phyloP scores from a whole-genome alignment of 352 stramenopile species.

The Pythium apleroticum region DNA sequence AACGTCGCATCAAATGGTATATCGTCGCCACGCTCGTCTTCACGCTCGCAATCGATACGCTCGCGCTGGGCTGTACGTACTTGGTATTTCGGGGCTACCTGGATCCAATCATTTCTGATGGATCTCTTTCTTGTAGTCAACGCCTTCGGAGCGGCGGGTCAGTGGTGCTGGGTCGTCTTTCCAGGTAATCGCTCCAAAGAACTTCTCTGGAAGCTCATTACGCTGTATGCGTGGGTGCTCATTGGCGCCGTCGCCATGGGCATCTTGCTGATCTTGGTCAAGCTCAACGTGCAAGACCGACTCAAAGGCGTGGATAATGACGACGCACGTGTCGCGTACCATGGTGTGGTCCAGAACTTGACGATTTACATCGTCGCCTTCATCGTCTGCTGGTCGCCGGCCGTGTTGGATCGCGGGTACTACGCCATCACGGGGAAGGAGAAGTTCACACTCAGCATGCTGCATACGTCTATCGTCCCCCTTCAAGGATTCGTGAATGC shows the following conservation, averaged over 20 bases:
- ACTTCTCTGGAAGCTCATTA: conserved; percentile 72
- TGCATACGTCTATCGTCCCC: conserved; percentile 78
- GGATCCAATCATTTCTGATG: too few relatives aligned
- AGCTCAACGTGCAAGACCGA: conserved; percentile 75
- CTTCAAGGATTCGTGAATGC: conserved; percentile 85
- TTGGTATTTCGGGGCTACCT: too few relatives aligned
- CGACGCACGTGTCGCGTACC: conserved; percentile 72
- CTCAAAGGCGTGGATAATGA: conserved; percentile 75
- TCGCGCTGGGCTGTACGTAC: conserved; percentile 40
- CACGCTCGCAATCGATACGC: conserved; percentile 53
- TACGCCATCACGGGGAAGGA: conserved; percentile 53
- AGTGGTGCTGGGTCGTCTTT: conserved; percentile 80
- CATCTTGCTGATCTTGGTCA: conserved; percentile 68
- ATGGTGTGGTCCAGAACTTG: conserved; percentile 81
- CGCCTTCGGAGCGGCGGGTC: conserved; percentile 64
- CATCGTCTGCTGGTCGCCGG: conserved; percentile 78
- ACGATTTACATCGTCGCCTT: conserved; percentile 81
- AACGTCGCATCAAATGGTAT: conserved; percentile 85
- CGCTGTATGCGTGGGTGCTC: conserved; percentile 80
- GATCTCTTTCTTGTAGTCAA: conserved; percentile 33
- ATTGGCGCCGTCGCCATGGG: conserved; percentile 50
- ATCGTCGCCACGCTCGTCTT: conserved; percentile 60
- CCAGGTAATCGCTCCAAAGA: conserved; percentile 44
- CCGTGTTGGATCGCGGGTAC: conserved; percentile 66
- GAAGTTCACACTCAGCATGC: conserved; percentile 61